phyloP scores from a whole-genome alignment of 1,139 yeast species.

The Suhomyces guaymorum region DNA sequence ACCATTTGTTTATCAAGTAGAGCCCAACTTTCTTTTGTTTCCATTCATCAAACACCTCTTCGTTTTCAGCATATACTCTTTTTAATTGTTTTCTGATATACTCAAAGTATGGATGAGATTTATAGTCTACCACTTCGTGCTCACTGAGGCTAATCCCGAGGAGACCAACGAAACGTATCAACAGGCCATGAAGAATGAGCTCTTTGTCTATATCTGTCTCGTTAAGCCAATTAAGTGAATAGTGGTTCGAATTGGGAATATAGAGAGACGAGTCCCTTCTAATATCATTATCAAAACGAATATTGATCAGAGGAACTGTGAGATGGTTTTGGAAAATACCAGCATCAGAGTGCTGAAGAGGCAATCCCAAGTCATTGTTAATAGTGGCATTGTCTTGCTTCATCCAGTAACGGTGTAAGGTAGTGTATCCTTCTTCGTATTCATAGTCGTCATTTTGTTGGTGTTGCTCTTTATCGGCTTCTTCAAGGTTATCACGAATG shows the following conservation, averaged over 20 bases:
- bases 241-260: conserved; percentile 41
- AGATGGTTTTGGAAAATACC: conserved; percentile 37
- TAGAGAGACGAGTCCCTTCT: conserved; percentile 31
- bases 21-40: conserved; percentile 21
- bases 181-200: conserved; percentile 37
- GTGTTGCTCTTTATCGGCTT: conserved; percentile 12
- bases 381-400: conserved; percentile 35
- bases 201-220: conserved; percentile 31
- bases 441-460: conserved; percentile 18
- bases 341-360: conserved; percentile 29
- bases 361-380: conserved; percentile 34
- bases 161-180: conserved; percentile 42
- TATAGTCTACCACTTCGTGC: conserved; percentile 43
- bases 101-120: conserved; percentile 26
- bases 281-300: conserved; percentile 37
- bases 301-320: conserved; percentile 35
- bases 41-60: conserved; percentile 24
- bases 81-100: conserved; percentile 22
- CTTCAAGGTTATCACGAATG: conserved; percentile 1
- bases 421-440: conserved; percentile 27
- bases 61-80: conserved; percentile 18
- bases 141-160: conserved; percentile 41
- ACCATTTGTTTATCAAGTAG: conserved; percentile 23
- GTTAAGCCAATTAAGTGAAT: conserved; percentile 37
- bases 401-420: conserved; percentile 41